Percentiles rank a stretch among this genome's conserved stretches.
Evolutionary conservation across 192 early-diverging fungal species (phyloP).

Genomic region (Gaertneriomyces semiglobifer): DNA sequence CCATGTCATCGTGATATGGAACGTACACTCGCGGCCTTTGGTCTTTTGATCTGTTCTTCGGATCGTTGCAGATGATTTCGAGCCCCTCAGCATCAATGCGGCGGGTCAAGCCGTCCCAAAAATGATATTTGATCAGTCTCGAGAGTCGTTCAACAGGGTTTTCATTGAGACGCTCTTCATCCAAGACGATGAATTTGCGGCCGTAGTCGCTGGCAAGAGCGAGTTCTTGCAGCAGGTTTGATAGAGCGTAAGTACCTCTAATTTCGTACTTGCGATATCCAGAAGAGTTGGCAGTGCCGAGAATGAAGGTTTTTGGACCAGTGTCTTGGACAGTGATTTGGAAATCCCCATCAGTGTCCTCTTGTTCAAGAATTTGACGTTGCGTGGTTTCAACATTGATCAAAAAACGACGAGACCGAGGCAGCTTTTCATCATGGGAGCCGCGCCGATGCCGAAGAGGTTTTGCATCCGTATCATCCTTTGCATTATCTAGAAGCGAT

Average conservation of each 20-base stretch:
- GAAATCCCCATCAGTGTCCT: slow-evolving; percentile 91
- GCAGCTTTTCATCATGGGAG: slow-evolving; percentile 45
- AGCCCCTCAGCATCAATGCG: slow-evolving; percentile 66
- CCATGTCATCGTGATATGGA: slow-evolving; percentile 74
- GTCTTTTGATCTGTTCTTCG: slow-evolving; percentile 80
- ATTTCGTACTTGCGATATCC: slow-evolving; percentile 87
- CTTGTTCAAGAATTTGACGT: slow-evolving; percentile 76
- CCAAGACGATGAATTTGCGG: slow-evolving; percentile 80
- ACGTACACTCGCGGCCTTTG: slow-evolving; percentile 88
- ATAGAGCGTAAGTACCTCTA: slow-evolving; percentile 91
- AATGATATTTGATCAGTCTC: slow-evolving; percentile 85
- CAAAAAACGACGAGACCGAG: slow-evolving; percentile 69
- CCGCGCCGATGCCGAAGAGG: slow-evolving; percentile 19
- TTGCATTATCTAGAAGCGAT: too few relatives aligned
- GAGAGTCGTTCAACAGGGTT: slow-evolving; percentile 89
- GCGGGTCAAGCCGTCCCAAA: slow-evolving; percentile 94
- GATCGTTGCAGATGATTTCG: slow-evolving; percentile 85
- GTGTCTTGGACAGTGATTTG: slow-evolving; percentile 92
- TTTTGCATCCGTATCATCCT: too few relatives aligned
- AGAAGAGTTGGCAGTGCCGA: slow-evolving; percentile 81
- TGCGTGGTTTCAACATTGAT: slow-evolving; percentile 84
- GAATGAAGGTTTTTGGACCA: slow-evolving; percentile 83
- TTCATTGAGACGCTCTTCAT: slow-evolving; percentile 86
- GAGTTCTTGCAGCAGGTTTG: slow-evolving; percentile 93
- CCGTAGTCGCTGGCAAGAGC: slow-evolving; percentile 86